A percentile compares a stretch with the other conserved stretches of the same genome.
These are phyloP conservation scores for Aspergillus intermedius DNA, from an alignment of 2,329 filamentous ascomycete genomes.

Conservation along the genomic window DNA sequence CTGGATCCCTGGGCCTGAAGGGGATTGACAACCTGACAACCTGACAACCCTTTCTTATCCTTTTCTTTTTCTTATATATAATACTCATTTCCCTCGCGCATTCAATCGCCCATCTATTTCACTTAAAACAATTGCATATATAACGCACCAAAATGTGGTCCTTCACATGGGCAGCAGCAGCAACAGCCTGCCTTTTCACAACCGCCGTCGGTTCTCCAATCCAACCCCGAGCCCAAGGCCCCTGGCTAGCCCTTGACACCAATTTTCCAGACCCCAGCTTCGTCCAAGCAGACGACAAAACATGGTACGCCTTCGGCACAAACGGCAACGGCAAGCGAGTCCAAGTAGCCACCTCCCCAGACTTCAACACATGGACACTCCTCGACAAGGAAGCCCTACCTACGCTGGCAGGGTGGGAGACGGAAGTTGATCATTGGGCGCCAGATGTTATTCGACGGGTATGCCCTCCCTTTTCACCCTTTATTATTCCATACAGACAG, in stretches of 20 bases:
- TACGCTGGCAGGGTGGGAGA: conserved; percentile 48
- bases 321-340: conserved; percentile 46
- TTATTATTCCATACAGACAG: neutral
- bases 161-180: neutral
- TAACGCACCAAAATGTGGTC: too few species aligned
- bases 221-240: conserved; percentile 8
- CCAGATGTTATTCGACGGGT: conserved; percentile 52
- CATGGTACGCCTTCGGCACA: conserved; percentile 56
- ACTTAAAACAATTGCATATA: too few species aligned
- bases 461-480: conserved; percentile 9
- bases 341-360: conserved; percentile 48
- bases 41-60: too few species aligned
- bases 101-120: too few species aligned
- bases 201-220: conserved; percentile 15
- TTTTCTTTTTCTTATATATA: too few species aligned
- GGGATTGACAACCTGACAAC: too few species aligned
- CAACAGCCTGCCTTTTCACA: conserved; percentile 4
- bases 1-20: too few species aligned
- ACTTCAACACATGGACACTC: conserved; percentile 45
- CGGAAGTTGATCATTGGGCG: conserved; percentile 52
- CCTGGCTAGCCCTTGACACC: conserved; percentile 24
- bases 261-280: conserved; percentile 43
- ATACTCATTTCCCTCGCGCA: too few species aligned
- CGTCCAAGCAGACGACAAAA: conserved; percentile 40
- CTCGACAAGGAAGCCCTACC: conserved; percentile 53